These are phyloP conservation scores for Leucogyrophana mollusca DNA, from an alignment of 768 basidiomycete species.

Conservation along the genomic window DNA sequence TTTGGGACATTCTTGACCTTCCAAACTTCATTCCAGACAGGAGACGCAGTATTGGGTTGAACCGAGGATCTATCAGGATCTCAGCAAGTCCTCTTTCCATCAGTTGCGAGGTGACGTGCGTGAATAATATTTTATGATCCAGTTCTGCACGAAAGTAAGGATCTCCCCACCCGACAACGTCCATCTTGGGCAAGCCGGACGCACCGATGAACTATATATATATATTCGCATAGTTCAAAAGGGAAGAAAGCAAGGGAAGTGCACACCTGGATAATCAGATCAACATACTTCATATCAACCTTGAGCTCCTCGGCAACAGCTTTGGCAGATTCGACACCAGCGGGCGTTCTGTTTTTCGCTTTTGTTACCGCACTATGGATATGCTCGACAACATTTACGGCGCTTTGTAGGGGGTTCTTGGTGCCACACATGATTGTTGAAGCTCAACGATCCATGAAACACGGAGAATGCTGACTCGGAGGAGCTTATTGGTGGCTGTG, in stretches of 20 bases:
- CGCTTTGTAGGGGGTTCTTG: slow-evolving; percentile 11
- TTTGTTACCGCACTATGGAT: slow-evolving; percentile 6
- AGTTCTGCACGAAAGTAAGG: slow-evolving; percentile 73
- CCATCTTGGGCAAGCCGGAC: slow-evolving; percentile 66
- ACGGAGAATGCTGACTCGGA: no score
- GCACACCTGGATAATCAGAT: slow-evolving; percentile 55
- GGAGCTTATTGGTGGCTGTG: background rate
- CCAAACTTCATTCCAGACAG: slow-evolving; percentile 81
- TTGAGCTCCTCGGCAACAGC: slow-evolving; percentile 30
- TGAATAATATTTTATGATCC: slow-evolving; percentile 61
- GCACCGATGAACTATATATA: slow-evolving; percentile 64
- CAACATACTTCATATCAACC: slow-evolving; percentile 46
- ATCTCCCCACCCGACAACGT: slow-evolving; percentile 60
- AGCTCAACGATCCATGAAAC: background rate
- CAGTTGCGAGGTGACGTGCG: slow-evolving; percentile 43
- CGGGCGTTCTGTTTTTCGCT: slow-evolving; percentile 24
- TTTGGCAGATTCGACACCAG: slow-evolving; percentile 31
- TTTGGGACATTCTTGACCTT: slow-evolving; percentile 68
- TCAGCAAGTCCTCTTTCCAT: no score
- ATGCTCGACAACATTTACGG: slow-evolving; percentile 12
- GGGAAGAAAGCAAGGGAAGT: no score
- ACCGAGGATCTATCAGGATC: slow-evolving; percentile 56
- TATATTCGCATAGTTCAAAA: background rate
- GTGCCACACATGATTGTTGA: slow-evolving; percentile 4
- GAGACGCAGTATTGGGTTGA: slow-evolving; percentile 50